phyloP scores from a whole-genome alignment of 1,284 basidiomycete genomes.

The Gymnopus androsaceus region DNA sequence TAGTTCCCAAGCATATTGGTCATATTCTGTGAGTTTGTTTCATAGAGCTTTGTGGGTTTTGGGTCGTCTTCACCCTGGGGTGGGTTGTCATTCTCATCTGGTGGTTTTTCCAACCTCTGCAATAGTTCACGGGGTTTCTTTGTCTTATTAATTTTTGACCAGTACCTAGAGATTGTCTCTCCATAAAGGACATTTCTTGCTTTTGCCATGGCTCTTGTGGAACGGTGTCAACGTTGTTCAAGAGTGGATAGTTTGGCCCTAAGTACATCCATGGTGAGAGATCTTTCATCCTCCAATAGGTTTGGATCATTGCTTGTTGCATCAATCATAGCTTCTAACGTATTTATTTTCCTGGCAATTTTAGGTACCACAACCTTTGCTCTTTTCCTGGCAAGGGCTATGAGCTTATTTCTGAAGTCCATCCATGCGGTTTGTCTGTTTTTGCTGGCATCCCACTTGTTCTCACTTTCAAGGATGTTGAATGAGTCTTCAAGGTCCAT shows the following conservation, averaged over 20 bases:
- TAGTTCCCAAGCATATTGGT: conserved; percentile 17
- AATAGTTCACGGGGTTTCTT: conserved; percentile 22
- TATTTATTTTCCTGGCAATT: conserved; percentile 7
- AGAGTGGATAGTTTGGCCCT: conserved; percentile 10
- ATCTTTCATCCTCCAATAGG: conserved; percentile 11
- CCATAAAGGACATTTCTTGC: conserved; percentile 21
- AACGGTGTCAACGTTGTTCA: conserved; percentile 12
- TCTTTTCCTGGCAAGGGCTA: conserved; percentile 8
- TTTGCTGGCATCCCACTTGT: no score
- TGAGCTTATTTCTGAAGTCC: conserved; percentile 7
- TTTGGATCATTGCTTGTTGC: neutral
- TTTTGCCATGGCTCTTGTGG: conserved; percentile 10
- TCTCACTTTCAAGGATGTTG: no score
- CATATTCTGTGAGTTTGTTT: conserved; percentile 16
- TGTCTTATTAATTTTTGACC: conserved; percentile 24
- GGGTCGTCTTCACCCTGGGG: neutral
- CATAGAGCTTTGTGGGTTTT: neutral
- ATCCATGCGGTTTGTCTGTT: conserved; percentile 14
- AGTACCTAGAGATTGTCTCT: conserved; percentile 29
- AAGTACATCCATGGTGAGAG: neutral
- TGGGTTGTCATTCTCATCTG: neutral
- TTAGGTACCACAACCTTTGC: conserved; percentile 11
- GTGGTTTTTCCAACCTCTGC: conserved; percentile 6
- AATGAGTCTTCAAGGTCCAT: no score
- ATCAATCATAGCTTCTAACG: conserved; percentile 10